phyloP scores from a whole-genome alignment of 2,329 filamentous ascomycete genomes.

The Aspergillus intermedius region DNA sequence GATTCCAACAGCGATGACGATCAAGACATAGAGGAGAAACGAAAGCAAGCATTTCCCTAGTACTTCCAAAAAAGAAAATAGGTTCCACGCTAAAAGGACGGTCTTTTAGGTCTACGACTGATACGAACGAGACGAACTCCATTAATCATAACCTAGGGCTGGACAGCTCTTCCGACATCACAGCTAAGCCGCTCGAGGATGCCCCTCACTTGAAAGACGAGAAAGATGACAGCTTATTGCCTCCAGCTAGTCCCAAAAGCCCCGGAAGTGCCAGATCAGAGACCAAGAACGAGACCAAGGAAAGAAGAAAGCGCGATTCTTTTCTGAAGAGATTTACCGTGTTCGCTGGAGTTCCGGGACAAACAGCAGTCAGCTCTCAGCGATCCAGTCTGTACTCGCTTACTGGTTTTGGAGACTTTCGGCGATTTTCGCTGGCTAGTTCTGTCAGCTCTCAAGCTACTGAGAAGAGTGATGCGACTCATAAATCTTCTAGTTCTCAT shows the following conservation, averaged over 20 bases:
- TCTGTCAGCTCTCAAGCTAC: background rate
- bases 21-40: background rate
- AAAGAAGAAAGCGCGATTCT: background rate
- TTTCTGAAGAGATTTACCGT: background rate
- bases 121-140: background rate
- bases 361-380: background rate
- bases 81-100: background rate
- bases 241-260: background rate
- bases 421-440: background rate
- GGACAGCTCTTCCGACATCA: background rate
- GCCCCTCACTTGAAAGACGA: background rate
- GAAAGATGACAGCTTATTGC: background rate
- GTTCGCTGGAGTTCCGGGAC: background rate
- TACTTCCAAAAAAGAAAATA: background rate
- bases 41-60: background rate
- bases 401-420: background rate
- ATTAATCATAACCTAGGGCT: background rate
- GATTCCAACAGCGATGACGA: background rate
- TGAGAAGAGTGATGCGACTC: background rate
- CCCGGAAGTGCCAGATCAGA: background rate
- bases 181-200: background rate
- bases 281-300: background rate
- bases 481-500: background rate
- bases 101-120: background rate
- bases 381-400: background rate